Evolutionary conservation across 495 filamentous ascomycete species (phyloP), one percentile per base, ranked within the genome.

Genomic region (Choiromyces venosus): DNA sequence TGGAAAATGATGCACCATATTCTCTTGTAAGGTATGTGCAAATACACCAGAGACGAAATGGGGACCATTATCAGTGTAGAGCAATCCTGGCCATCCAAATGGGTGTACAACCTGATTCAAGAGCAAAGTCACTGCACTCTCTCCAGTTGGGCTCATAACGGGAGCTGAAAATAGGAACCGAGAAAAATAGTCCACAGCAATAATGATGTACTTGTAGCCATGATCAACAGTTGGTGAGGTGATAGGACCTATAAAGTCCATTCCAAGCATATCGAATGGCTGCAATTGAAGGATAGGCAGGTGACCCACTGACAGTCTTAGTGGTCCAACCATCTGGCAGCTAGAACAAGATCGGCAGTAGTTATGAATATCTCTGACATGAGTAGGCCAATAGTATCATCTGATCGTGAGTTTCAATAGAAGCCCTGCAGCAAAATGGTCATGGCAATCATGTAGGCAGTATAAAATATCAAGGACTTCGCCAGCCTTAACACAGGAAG

Each of bases 211-310:
- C 16, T 38, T 14, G 14, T 37, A 14, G 25, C 67, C 67, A 14
- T 14, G 19, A 19, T 69, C 19, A 16, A n/a, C n/a, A n/a, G 25
- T 18, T 14, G 19, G 6, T 8, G 70, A 61, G 6, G 9, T 68
- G 8, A 72, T 8, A 19, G 70, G 69, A 16, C 69, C 56, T 21
- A 72, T n/a, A 21, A 67, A 72, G 56, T 72, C 70, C n/a, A 67
- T 67, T 36, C 70, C 70, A 19, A 72, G 33, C 37, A 72, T 19
- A 33, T 72, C 70, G 19, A 68, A 33, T 21, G 70, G 70, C 39
- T 67, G 46, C 21, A 72, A 19, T 19, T 33, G 18, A 16, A 36
- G 35, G 7, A 72, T 71, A n/a, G 69, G 39, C 37, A 66, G n/a
- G 12, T 29, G 64, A 35, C 37, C 64, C 37, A 29, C n/a, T 7